These are phyloP conservation scores for Cyberlindnera euphorbiae DNA, from an alignment of 805 yeast genomes.

Conservation along the genomic window DNA sequence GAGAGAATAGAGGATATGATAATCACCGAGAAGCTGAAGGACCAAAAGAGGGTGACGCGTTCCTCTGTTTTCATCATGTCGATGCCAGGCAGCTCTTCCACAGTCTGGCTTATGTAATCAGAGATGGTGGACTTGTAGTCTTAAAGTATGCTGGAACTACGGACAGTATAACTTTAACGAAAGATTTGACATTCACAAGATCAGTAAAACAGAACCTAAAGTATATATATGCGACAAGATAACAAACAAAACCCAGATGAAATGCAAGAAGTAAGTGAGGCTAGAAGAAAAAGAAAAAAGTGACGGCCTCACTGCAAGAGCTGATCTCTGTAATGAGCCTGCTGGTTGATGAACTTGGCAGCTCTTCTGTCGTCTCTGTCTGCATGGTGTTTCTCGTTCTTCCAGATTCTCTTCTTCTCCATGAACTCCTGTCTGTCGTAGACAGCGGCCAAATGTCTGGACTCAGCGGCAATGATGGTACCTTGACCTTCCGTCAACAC, in stretches of 20 bases:
- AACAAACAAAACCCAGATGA: background rate
- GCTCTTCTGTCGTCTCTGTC: conserved; percentile 51
- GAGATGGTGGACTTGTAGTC: too few relatives aligned
- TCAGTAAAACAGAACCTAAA: background rate
- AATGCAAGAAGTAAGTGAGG: conserved; percentile 1
- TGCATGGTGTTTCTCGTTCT: conserved; percentile 47
- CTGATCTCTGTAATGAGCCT: conserved; percentile 84
- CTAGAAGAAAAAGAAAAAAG: background rate
- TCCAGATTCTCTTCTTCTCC: conserved; percentile 67
- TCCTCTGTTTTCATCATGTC: too few relatives aligned
- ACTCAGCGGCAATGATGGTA: conserved; percentile 82
- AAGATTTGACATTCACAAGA: too few relatives aligned
- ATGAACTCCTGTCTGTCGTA: conserved; percentile 40
- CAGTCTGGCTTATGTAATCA: too few relatives aligned
- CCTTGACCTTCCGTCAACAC: conserved; percentile 71
- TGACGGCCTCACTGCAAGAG: conserved; percentile 39
- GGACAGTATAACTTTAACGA: too few relatives aligned
- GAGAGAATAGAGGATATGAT: too few relatives aligned
- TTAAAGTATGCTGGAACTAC: too few relatives aligned
- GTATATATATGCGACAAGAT: too few relatives aligned
- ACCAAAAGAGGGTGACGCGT: too few relatives aligned
- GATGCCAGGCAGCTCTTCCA: too few relatives aligned
- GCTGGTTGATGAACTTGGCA: conserved; percentile 77
- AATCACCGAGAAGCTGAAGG: too few relatives aligned
- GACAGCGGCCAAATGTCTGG: conserved; percentile 43